phyloP scores from a whole-genome alignment of 108 stramenopile species.

The Skeletonema tropicum region DNA sequence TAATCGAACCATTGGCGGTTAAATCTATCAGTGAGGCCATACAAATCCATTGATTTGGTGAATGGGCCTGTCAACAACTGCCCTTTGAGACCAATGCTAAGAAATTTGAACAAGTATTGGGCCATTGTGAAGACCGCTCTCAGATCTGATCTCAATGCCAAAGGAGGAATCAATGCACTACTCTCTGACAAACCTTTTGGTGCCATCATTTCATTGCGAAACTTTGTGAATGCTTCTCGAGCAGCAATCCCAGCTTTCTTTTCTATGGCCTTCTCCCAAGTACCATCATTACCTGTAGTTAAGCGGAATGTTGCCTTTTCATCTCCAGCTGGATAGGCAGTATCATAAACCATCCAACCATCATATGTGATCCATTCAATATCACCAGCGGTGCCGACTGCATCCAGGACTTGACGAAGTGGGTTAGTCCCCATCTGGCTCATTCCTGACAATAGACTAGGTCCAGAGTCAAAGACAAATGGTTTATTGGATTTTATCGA shows the following conservation, averaged over 20 bases:
- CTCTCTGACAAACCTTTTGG: constrained; percentile 61
- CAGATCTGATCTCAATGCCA: constrained; percentile 73
- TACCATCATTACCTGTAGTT: constrained; percentile 58
- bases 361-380: constrained; percentile 61
- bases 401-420: constrained; percentile 85
- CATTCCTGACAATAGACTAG: constrained; percentile 63
- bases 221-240: constrained; percentile 55
- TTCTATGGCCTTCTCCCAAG: constrained; percentile 64
- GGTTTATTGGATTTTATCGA: constrained; percentile 34
- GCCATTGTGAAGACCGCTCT: constrained; percentile 46
- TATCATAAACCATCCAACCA: constrained; percentile 79
- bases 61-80: constrained; percentile 71
- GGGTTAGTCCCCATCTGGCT: constrained; percentile 73
- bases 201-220: constrained; percentile 50
- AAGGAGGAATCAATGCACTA: constrained; percentile 70
- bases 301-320: constrained; percentile 62
- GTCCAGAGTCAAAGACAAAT: constrained; percentile 74
- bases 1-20: constrained; percentile 79
- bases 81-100: constrained; percentile 71
- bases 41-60: constrained; percentile 57
- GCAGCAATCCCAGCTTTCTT: constrained; percentile 56
- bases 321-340: constrained; percentile 30
- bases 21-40: constrained; percentile 59
- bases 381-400: constrained; percentile 63
- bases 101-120: constrained; percentile 58